Base-by-base conservation (phyloP, 2,329 filamentous ascomycete genomes). In the Sporothrix sp. region DNA sequence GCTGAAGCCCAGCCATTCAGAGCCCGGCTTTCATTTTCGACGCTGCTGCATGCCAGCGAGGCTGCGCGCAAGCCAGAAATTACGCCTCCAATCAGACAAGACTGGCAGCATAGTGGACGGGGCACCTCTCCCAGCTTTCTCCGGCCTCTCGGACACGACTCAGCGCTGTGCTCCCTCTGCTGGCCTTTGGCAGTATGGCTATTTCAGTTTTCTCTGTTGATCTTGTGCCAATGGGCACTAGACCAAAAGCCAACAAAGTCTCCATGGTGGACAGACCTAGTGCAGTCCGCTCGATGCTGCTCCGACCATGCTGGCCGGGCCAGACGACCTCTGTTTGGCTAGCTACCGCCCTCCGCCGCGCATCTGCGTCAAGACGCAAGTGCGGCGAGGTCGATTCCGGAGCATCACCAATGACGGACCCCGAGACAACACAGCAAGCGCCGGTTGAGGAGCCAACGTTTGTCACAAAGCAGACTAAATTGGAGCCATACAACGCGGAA, bases 331-430 rank as follows among this genome's bases (percentile, higher is more conserved):
- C 8, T 36, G 14, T 35, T 6, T 42, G 37, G 14, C n/a, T 36
- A 14, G 40, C 38, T 33, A 33, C 33, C 25, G 25, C 6, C 25
- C 10, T 28, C 25, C 25, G 10, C 42, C 49, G 30, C 54, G 54
- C 54, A 56, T 11, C 16, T 54, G 54, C 54, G 54, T 54, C 43
- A 33, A 7, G 40, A 54, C 54, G 54, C 54, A 56, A 50, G 38
- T 51, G 27, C 35, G 48, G 37, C 23, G 18, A 30, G 14, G 21
- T 28, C 13, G 18, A 23, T 20, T 10, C 42, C 46, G 30, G 45
- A 45, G 33, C 18, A 43, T 50, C 46, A 39, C 46, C 36, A 39
- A 35, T 27, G 18, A 39, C 14, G 33, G 23, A 14, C 16, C 38
- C 20, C 38, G 27, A 45, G 33, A 36, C 25, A 47, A 20, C 45